These are phyloP conservation scores for Jatropha podagrica DNA, from an alignment of 441 rosid genomes.

Conservation along the genomic window DNA sequence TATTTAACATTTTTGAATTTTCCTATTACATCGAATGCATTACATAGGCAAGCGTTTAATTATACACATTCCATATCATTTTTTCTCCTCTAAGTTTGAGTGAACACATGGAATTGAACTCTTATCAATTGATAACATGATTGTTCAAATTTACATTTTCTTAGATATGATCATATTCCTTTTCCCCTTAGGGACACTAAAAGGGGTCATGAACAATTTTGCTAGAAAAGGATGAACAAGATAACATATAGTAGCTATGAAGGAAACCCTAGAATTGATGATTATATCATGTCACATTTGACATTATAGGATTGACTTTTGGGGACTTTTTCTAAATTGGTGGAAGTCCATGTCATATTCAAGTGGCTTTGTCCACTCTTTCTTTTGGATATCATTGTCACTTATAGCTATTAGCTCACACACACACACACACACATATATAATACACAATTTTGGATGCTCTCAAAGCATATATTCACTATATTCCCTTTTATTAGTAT, in stretches of 20 bases:
- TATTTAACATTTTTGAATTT: no score
- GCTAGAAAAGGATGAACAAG: background rate
- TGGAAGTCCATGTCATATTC: slow-evolving; percentile 2
- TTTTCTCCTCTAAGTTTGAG: no score
- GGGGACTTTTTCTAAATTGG: background rate
- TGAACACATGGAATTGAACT: no score
- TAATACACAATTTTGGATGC: background rate
- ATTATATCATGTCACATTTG: background rate
- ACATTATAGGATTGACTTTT: background rate
- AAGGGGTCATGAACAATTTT: background rate
- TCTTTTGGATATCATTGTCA: background rate
- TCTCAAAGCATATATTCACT: background rate
- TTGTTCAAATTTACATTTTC: background rate
- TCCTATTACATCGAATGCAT: no score
- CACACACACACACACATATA: background rate
- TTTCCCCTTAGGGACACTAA: background rate
- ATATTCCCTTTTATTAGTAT: background rate
- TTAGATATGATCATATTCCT: background rate
- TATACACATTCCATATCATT: no score
- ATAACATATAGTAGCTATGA: background rate
- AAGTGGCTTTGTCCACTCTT: background rate
- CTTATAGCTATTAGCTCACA: background rate
- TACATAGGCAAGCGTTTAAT: no score
- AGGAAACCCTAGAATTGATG: background rate
- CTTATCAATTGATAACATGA: no score